Conservation (phyloP, 495 filamentous ascomycete genomes). For the Daldinia vernicosa region DNA sequence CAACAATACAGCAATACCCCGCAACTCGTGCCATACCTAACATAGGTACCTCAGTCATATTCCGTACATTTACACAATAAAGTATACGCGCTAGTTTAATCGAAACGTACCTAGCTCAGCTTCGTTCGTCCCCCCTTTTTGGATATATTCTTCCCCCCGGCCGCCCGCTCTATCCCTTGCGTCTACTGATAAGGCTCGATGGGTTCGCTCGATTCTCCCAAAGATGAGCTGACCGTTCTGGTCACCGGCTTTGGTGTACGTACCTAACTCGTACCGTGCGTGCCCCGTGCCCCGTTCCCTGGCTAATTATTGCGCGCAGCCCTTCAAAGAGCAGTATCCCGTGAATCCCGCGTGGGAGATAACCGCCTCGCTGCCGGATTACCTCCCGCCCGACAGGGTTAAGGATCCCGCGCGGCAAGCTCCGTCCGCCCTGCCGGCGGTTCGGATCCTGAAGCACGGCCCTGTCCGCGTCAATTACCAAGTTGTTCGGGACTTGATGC, state of each 20-base stretch:
- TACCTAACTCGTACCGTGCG: constrained; percentile 28
- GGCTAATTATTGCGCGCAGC: constrained; percentile 53
- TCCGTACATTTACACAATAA: too few relatives aligned
- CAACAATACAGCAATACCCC: neutral
- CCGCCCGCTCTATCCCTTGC: neutral
- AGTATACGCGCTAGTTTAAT: too few relatives aligned
- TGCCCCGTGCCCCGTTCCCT: constrained; percentile 18
- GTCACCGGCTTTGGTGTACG: constrained; percentile 79
- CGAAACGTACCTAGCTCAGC: too few relatives aligned
- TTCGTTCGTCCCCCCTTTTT: neutral
- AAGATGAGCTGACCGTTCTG: constrained; percentile 69
- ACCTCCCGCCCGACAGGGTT: constrained; percentile 59
- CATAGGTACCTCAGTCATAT: too few relatives aligned
- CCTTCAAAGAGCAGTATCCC: constrained; percentile 70
- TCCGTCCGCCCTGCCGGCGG: constrained; percentile 53
- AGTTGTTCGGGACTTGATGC: constrained; percentile 68
- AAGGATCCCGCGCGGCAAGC: constrained; percentile 45
- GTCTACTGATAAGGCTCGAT: constrained; percentile 33
- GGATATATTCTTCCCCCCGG: neutral
- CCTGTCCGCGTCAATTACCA: constrained; percentile 76
- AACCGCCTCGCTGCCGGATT: constrained; percentile 59
- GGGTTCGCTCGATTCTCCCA: constrained; percentile 49
- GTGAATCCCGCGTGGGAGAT: constrained; percentile 79
- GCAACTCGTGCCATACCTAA: too few relatives aligned
- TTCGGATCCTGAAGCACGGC: constrained; percentile 70